These are phyloP conservation scores for Quercus alba DNA, from an alignment of 306 rosid genomes.

Conservation along the genomic window DNA sequence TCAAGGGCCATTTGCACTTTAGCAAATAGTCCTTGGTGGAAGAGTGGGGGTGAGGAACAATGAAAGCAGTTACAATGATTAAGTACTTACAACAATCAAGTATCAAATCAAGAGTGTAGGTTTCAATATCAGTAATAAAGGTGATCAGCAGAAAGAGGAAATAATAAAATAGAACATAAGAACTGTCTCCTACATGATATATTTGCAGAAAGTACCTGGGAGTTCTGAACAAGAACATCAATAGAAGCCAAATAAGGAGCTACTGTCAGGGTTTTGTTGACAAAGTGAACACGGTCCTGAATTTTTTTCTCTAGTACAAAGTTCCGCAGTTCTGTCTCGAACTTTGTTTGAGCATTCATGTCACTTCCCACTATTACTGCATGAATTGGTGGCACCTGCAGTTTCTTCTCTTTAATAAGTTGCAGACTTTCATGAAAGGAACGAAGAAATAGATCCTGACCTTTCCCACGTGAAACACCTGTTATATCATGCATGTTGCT, in stretches of 20 bases:
- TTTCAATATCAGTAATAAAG: neutral
- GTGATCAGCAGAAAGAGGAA: neutral
- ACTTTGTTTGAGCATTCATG: constrained; percentile 75
- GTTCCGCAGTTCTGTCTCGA: constrained; percentile 72
- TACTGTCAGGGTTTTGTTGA: constrained; percentile 87
- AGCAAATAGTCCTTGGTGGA: too few species aligned
- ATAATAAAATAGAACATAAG: constrained; percentile 5
- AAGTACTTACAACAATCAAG: neutral
- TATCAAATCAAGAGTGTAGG: neutral
- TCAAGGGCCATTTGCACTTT: too few species aligned
- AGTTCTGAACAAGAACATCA: constrained; percentile 97
- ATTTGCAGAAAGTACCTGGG: constrained; percentile 62
- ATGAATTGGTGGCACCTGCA: constrained; percentile 79
- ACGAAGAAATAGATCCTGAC: constrained; percentile 94
- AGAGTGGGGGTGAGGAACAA: neutral
- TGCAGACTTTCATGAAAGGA: constrained; percentile 72
- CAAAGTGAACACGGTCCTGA: constrained; percentile 84
- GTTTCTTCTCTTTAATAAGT: constrained; percentile 62
- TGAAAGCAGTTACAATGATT: neutral
- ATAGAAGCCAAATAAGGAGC: constrained; percentile 87
- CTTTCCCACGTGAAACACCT: constrained; percentile 99
- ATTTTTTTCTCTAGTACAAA: constrained; percentile 68
- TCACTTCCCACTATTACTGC: constrained; percentile 95
- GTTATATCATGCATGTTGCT: constrained; percentile 19
- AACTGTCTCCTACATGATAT: constrained; percentile 5